These are phyloP conservation scores for Trichosporon sp. DNA, from an alignment of 1,284 basidiomycete species.

Conservation along the genomic window DNA sequence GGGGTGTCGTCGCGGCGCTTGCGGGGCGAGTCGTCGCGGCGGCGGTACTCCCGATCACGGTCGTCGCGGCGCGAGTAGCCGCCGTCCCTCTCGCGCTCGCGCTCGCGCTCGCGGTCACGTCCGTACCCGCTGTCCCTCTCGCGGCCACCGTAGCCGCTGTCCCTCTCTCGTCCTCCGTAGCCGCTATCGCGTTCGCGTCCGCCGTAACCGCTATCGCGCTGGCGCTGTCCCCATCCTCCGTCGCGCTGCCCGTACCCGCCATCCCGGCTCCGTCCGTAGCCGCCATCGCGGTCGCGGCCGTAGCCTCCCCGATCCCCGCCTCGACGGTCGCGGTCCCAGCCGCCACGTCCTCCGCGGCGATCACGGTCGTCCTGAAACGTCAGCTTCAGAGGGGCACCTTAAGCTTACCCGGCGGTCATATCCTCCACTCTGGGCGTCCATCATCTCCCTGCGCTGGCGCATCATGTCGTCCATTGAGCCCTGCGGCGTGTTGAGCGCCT, in stretches of 20 bases:
- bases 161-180: slow-evolving; percentile 12
- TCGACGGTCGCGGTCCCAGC: slow-evolving; percentile 8
- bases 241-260: slow-evolving; percentile 4
- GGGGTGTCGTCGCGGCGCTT: background rate
- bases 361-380: slow-evolving; percentile 9
- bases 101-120: background rate
- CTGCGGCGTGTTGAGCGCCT: slow-evolving; percentile 56
- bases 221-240: background rate
- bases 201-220: slow-evolving; percentile 7
- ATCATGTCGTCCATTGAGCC: slow-evolving; percentile 15
- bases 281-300: slow-evolving; percentile 1
- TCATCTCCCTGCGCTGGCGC: slow-evolving; percentile 19
- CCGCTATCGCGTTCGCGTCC: slow-evolving; percentile 16
- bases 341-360: slow-evolving; percentile 6
- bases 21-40: background rate
- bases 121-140: slow-evolving; percentile 1
- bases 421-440: slow-evolving; percentile 7
- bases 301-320: slow-evolving; percentile 8
- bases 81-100: background rate
- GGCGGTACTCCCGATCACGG: background rate
- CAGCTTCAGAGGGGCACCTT: background rate
- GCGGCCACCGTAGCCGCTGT: slow-evolving; percentile 14
- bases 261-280: slow-evolving; percentile 8
- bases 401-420: background rate
- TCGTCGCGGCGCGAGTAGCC: background rate